Evolutionary conservation across 2,329 filamentous ascomycete genomes (phyloP), one percentile per base, ranked within the genome.

Genomic region (Colletotrichum incanum): DNA sequence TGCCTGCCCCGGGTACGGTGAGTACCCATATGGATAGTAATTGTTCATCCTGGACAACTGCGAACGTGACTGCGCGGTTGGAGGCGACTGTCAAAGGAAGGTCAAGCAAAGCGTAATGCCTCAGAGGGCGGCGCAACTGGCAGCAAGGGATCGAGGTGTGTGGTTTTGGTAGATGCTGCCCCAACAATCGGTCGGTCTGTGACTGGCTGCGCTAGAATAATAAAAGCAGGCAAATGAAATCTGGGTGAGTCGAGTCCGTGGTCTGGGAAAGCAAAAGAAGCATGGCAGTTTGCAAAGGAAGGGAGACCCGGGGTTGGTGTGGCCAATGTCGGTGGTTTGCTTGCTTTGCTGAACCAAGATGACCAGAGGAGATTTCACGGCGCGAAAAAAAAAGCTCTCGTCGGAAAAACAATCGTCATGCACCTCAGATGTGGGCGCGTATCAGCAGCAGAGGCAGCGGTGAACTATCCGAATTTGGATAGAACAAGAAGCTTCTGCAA

Each of bases 1-100:
- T n/a, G 68, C 67, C 39, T 79, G 79, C 47, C 76, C 77, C 37
- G 72, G 76, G 59, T 78, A 78, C n/a, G 78, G 79, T 69, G 79
- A 77, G 68, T 83, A 81, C 59, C 79, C 77, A 62, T 82, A 82
- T 20, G 81, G 79, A 71, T 82, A 82, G 59, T 83, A 81, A 49
- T 84, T 80, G 83, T 86, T 86, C 47, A 70, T 76, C 59, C 65
- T 49, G 37, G 45, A 54, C 14, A 59, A 37, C 50, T 26, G 65
- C 52, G 50, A 72, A 39, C 31, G 65, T 50, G 60, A 52, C 56
- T 61, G 43, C 50, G 23, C 12, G 23, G 9, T 26, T 20, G 39
- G n/a, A 54, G 5, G 49, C 23, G 23, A 59, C 50, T 64, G 49
- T 18, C 6, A 31, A 55, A 16, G 20, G 18, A 20, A 54, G 31